Evolutionary conservation across 495 filamentous ascomycete species (phyloP).

Genomic region (Achaetomiella virescens): DNA sequence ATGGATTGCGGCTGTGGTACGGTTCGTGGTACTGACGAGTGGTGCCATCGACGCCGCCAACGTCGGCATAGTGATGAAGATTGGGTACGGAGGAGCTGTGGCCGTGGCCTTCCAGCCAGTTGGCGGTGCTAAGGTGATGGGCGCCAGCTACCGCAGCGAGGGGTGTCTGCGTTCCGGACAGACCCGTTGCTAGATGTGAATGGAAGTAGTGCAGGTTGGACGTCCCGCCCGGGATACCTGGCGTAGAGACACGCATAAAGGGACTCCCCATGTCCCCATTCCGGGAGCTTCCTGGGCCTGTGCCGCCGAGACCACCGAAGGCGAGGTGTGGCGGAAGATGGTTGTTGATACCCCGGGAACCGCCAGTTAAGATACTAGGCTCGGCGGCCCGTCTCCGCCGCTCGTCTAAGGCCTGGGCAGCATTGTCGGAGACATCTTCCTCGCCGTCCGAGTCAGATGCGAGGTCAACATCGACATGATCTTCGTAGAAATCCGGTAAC

Average conservation of each 20-base stretch:
- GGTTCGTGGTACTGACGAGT: conserved; percentile 8
- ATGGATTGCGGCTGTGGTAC: conserved; percentile 37
- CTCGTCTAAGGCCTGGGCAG: conserved; percentile 36
- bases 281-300: conserved; percentile 22
- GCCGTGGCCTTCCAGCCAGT: conserved; percentile 36
- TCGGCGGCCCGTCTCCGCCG: conserved; percentile 34
- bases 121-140: conserved; percentile 33
- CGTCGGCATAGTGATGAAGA: conserved; percentile 15
- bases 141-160: conserved; percentile 77
- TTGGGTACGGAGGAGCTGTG: conserved; percentile 29
- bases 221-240: conserved; percentile 76
- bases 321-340: conserved; percentile 32
- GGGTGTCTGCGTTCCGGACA: conserved; percentile 82
- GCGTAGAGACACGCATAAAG: conserved; percentile 61
- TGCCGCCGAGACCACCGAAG: conserved; percentile 22
- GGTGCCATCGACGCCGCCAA: conserved; percentile 7
- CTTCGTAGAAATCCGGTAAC: conserved; percentile 93
- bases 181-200: conserved; percentile 66
- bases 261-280: conserved; percentile 54
- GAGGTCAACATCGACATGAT: conserved; percentile 44
- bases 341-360: background rate
- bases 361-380: background rate
- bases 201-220: conserved; percentile 91
- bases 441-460: conserved; percentile 34
- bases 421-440: conserved; percentile 32